Evolutionary conservation across 1,139 yeast genomes (phyloP), one percentile per base, ranked within the genome.

Genomic region (Magnusiomyces ingens): DNA sequence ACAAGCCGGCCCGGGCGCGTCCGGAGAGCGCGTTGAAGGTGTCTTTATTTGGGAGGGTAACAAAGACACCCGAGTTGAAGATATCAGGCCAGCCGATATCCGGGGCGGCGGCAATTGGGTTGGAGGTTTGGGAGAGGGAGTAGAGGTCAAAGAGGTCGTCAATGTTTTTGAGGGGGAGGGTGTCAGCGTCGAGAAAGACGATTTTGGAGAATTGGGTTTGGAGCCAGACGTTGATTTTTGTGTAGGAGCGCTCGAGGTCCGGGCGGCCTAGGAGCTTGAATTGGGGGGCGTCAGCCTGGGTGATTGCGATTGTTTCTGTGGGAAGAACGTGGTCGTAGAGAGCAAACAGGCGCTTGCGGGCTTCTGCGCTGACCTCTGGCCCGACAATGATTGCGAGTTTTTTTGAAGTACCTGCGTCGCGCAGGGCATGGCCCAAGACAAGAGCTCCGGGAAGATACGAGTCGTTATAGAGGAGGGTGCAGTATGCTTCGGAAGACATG

Each of bases 51-150:
- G 96, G 96, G 44, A 75, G 76, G 45, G 87, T 71, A 8, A 84
- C 75, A 67, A 93, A 77, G 43, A 93, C 82, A 8, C 98, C 98
- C 22, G 95, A 83, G 70, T 93, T 93, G 75, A 93, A 93, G 62
- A 88, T 78, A 69, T 93, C 98, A 0, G 98, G 98, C 84, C 96
- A 93, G 17, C 98, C 97, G 29, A 84, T 76, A 70, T 93, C 98
- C 0, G 97, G 94, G n/a, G 88, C 77, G 0, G 97, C 98, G 2
- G 68, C 70, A 46, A 68, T 61, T 12, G 50, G 29, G 5, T 58
- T 52, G 3, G 52, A 43, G 32, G 18, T 50, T 56, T 18, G 50
- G 47, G 19, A 52, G 45, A 35, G 60, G 58, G 37, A 52, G 47
- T 22, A 49, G 48, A 69, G 64, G 60, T 70, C 64, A 65, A 79